Evolutionary conservation across 805 yeast species (phyloP), one percentile per base, ranked within the genome.

Genomic region (Wickerhamomyces bovis): DNA sequence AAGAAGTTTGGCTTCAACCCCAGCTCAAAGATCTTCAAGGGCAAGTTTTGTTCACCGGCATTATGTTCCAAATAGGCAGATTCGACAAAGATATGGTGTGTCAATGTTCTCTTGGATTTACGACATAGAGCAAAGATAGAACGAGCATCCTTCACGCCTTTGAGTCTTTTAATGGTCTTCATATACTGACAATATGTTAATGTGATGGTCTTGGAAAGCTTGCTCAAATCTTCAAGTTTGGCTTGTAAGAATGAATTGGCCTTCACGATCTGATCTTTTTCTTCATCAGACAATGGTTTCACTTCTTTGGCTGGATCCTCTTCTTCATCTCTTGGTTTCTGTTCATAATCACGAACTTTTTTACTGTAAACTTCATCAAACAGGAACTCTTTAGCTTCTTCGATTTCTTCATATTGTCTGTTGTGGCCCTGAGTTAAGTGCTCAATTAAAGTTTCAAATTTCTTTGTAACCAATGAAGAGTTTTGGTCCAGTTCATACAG

Each of bases 1-100:
- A 73, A 67, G 49, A 70, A 78, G 40, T 67, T 60, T 7, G 56
- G 51, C 60, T 80, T 86, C 69, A 87, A 69, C 8, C 95, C 97
- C 39, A 87, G 64, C 51, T 86, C 95, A 62, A 88, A 83, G 18
- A 90, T 81, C 59, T 83, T 83, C 44, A 76, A 69, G 0, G 97
- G 90, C 45, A 78, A 81, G 21, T 75, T 38, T 23, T 48, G 67
- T 50, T 82, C 85, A 49, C 78, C 82, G 49, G 83, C 73, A 54
- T 78, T 80, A 53, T 71, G 81, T 60, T 92, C 99, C 70, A 89
- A 72, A 60, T 79, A 70, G 0, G 97, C 96, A 57, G 85, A 84
- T 49, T 87, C 92, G 19, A 83, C 81, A 64, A 77, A 92, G 19
- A 92, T 76, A 55, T 88, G 88, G 69, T 81, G 80, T 0, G 95